A percentile compares a stretch with the other conserved stretches of the same genome.
Evolutionary conservation across 1,284 basidiomycete species (phyloP).

Genomic region (Neotropicomus parvogracilis): DNA sequence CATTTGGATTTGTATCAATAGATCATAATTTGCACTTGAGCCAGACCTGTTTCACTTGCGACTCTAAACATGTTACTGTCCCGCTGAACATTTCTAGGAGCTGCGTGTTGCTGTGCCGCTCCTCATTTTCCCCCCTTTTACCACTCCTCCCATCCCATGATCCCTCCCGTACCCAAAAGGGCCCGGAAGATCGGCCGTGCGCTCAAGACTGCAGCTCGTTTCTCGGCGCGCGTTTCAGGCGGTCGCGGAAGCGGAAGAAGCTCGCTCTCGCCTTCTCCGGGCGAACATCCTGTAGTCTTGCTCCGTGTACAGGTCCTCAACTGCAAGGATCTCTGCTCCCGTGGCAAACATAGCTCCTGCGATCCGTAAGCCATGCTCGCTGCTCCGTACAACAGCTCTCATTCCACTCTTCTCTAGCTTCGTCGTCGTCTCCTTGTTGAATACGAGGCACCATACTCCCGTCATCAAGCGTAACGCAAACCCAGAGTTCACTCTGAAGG

Average conservation of each 20-base stretch:
- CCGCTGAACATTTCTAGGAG: conserved; percentile 15
- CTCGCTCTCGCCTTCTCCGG: conserved; percentile 48
- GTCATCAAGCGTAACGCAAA: conserved; percentile 79
- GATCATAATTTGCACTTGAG: too few relatives aligned
- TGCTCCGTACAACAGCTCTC: neutral
- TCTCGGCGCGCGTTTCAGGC: conserved; percentile 43
- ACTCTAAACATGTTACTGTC: too few relatives aligned
- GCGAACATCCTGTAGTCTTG: conserved; percentile 62
- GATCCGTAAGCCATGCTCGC: conserved; percentile 59
- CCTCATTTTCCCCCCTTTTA: neutral
- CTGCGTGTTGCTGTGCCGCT: conserved; percentile 16
- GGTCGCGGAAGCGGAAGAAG: conserved; percentile 39
- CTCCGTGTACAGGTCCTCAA: conserved; percentile 65
- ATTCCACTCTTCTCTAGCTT: conserved; percentile 46
- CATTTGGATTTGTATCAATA: too few relatives aligned
- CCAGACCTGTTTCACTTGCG: too few relatives aligned
- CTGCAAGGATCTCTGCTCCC: conserved; percentile 58
- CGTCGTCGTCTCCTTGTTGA: conserved; percentile 66
- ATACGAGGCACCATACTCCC: conserved; percentile 69
- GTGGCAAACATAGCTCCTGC: conserved; percentile 62
- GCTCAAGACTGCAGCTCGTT: conserved; percentile 45
- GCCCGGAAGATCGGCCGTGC: conserved; percentile 47
- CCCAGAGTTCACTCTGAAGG: conserved; percentile 66
- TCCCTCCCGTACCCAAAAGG: conserved; percentile 38
- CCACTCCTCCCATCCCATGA: conserved; percentile 24